Evolutionary conservation across 805 yeast genomes (phyloP), one percentile per base, ranked within the genome.

Genomic region (Vanderwaltozyma yarrowii): DNA sequence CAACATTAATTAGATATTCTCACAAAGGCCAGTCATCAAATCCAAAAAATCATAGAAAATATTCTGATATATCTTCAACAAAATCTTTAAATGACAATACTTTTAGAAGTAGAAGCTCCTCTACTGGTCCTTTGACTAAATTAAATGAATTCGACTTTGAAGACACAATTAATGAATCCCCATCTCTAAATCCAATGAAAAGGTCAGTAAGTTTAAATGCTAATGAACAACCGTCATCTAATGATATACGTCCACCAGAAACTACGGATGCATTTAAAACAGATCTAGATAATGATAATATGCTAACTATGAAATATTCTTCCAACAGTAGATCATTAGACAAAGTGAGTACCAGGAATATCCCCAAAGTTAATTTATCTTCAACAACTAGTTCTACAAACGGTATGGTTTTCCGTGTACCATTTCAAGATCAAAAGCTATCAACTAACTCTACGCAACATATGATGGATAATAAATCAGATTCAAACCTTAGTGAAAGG

Each of bases 351-450:
- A 21, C 9, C 9, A 21, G 9, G 9, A 21, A 21, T 21, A 21
- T 9, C 23, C 9, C 9, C 6, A 21, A 21, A 9, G 9, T 7
- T 21, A 21, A 21, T 21, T 21, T 9, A 9, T 21, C 26, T 11
- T 31, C 33, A 13, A 27, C 28, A 14, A 54, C 64, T 6, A 56
- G 61, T 30, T 57, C 63, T 1, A 49, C 56, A 5, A 54, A 52
- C 23, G 65, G 65, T 17, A 51, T 60, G 60, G 53, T 58, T 24
- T 81, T 81, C 53, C 67, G 92, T 50, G 65, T 76, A 14, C 89
- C 89, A 0, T 81, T 80, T 52, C 85, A 78, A 51, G 83, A 78
- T 11, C 25, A 32, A 16, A 28, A 26, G 2, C 13, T 41, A 18
- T 30, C 28, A 10, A 19, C 24, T 14, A 12, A 18, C 2, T 23